phyloP scores from a whole-genome alignment of 2,329 filamentous ascomycete species.

The Ophiostoma novo-ulmi region DNA sequence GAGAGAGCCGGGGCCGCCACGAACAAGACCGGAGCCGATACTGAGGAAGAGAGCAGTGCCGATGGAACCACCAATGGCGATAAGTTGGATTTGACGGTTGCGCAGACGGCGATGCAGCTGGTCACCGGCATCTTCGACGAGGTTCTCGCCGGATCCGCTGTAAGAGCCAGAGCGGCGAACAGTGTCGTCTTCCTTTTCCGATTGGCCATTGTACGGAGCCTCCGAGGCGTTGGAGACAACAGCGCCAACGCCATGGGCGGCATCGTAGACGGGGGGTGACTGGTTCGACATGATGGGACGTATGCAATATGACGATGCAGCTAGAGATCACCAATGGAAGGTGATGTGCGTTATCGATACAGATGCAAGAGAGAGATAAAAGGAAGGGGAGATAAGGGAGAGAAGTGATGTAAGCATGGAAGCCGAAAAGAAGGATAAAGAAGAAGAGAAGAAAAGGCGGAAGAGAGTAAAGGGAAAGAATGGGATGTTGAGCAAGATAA shows the following conservation, averaged over 20 bases:
- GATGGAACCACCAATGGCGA: slow-evolving; percentile 55
- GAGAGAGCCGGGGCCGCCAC: slow-evolving; percentile 34
- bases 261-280: background rate
- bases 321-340: background rate
- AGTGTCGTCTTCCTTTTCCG: background rate
- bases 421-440: background rate
- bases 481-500: background rate
- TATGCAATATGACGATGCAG: background rate
- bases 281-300: slow-evolving; percentile 13
- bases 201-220: background rate
- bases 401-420: background rate
- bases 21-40: slow-evolving; percentile 49
- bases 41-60: slow-evolving; percentile 57
- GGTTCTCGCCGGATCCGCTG: slow-evolving; percentile 20
- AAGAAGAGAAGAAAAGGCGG: background rate
- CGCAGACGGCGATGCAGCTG: slow-evolving; percentile 44
- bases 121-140: slow-evolving; percentile 34
- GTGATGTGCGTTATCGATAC: background rate
- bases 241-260: background rate
- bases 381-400: background rate
- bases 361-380: background rate
- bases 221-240: background rate
- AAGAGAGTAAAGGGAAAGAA: background rate
- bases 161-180: background rate
- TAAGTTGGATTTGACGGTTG: slow-evolving; percentile 54